phyloP scores from a whole-genome alignment of 1,284 basidiomycete species.

The Ceratobasidium sp. region DNA sequence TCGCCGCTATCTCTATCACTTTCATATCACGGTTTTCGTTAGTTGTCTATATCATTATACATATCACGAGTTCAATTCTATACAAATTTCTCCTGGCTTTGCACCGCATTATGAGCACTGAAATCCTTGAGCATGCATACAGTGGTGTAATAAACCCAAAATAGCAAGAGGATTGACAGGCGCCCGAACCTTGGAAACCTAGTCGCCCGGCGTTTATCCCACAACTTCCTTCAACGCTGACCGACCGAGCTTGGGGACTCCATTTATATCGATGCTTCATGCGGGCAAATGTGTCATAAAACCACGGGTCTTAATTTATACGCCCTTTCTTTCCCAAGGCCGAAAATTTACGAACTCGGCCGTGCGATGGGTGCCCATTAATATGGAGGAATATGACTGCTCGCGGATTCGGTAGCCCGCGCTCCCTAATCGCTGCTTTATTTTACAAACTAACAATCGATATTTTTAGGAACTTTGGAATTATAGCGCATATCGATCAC shows the following conservation, averaged over 20 bases:
- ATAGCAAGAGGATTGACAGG: slow-evolving; percentile 8
- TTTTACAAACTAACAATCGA: neutral
- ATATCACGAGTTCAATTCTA: too few relatives aligned
- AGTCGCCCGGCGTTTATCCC: slow-evolving; percentile 9
- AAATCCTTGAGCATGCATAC: too few relatives aligned
- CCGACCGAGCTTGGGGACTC: too few relatives aligned
- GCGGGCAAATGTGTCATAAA: neutral
- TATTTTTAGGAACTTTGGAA: slow-evolving; percentile 84
- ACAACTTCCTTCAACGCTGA: neutral
- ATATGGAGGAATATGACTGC: slow-evolving; percentile 79
- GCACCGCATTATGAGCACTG: too few relatives aligned
- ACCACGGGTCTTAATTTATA: neutral
- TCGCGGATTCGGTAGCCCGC: slow-evolving; percentile 77
- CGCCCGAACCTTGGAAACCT: neutral
- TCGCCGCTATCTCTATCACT: too few relatives aligned
- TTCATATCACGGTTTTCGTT: too few relatives aligned
- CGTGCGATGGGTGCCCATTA: slow-evolving; percentile 53
- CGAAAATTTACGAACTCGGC: slow-evolving; percentile 10
- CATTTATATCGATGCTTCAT: slow-evolving; percentile 11
- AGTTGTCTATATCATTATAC: too few relatives aligned
- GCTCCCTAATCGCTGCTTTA: slow-evolving; percentile 13
- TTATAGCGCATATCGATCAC: slow-evolving; percentile 95
- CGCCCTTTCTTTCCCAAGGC: neutral
- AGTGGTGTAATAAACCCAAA: neutral
- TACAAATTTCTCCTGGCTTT: too few relatives aligned